These are phyloP conservation scores for Anthracocystis panici-leucophaei DNA, from an alignment of 1,284 basidiomycete species.

Conservation along the genomic window DNA sequence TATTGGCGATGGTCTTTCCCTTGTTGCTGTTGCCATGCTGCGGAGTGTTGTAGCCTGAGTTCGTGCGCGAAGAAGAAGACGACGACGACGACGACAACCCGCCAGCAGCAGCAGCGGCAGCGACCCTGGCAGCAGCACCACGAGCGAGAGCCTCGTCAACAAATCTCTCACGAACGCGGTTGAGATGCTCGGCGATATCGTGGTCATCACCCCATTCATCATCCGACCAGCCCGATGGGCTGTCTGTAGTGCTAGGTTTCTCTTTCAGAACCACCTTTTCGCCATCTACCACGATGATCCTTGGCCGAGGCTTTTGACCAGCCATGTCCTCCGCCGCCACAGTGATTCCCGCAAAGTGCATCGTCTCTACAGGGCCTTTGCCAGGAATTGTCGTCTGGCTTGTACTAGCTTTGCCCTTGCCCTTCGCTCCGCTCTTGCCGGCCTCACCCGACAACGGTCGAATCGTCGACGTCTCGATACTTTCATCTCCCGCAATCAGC, in stretches of 20 bases:
- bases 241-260: neutral
- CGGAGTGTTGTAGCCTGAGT: neutral
- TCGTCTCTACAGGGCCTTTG: neutral
- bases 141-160: neutral
- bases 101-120: neutral
- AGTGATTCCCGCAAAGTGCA: slow-evolving; percentile 22
- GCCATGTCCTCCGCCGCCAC: neutral
- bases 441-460: neutral
- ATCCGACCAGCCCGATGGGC: slow-evolving; percentile 13
- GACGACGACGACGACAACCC: no score
- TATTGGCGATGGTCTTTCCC: neutral
- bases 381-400: neutral
- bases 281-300: slow-evolving; percentile 21
- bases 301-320: neutral
- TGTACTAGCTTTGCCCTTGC: neutral
- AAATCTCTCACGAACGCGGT: neutral
- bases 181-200: slow-evolving; percentile 5
- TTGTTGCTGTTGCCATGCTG: neutral
- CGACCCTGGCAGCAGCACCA: neutral
- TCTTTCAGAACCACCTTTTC: slow-evolving; percentile 21
- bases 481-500: slow-evolving; percentile 22
- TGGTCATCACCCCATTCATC: slow-evolving; percentile 9
- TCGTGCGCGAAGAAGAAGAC: neutral
- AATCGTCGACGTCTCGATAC: slow-evolving; percentile 21
- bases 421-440: neutral